Percentiles rank a stretch among this genome's conserved stretches.
Conservation (phyloP, 108 stramenopile species). For the Nitzschia putrida region DNA sequence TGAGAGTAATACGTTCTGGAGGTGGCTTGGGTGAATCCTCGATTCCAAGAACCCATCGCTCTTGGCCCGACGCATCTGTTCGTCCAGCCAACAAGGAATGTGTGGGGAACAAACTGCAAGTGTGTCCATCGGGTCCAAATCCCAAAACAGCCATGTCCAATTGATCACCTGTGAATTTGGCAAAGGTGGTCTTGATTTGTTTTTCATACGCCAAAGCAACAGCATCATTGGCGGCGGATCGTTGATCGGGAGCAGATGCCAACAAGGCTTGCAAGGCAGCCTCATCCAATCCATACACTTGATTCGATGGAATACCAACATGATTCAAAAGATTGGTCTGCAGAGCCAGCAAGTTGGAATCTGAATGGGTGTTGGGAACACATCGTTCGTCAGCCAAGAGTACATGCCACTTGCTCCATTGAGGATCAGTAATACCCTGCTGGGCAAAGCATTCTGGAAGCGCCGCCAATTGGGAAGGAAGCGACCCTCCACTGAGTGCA, state of each 20-base stretch:
- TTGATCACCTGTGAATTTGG: slow-evolving; percentile 16
- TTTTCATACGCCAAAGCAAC: slow-evolving; percentile 7
- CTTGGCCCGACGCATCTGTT: background rate
- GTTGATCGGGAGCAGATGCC: too few relatives aligned
- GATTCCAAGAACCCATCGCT: slow-evolving; percentile 74
- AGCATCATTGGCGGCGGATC: background rate
- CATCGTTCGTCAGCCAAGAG: slow-evolving; percentile 94
- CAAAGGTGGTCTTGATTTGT: background rate
- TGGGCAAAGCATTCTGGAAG: slow-evolving; percentile 45
- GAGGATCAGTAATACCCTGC: slow-evolving; percentile 39
- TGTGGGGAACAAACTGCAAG: slow-evolving; percentile 91
- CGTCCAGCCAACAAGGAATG: slow-evolving; percentile 79
- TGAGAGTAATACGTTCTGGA: slow-evolving; percentile 89
- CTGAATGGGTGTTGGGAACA: slow-evolving; percentile 69
- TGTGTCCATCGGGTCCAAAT: slow-evolving; percentile 97
- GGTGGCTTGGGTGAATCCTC: slow-evolving; percentile 96
- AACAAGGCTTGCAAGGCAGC: slow-evolving; percentile 19
- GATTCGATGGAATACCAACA: slow-evolving; percentile 52
- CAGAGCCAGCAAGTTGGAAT: slow-evolving; percentile 82
- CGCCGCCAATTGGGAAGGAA: slow-evolving; percentile 67
- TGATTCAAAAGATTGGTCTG: slow-evolving; percentile 41
- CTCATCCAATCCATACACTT: slow-evolving; percentile 79
- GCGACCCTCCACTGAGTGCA: slow-evolving; percentile 91
- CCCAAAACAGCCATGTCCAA: slow-evolving; percentile 93
- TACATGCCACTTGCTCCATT: slow-evolving; percentile 81